These are phyloP conservation scores for Fusarium sororula DNA, from an alignment of 2,329 filamentous ascomycete species.

Conservation along the genomic window DNA sequence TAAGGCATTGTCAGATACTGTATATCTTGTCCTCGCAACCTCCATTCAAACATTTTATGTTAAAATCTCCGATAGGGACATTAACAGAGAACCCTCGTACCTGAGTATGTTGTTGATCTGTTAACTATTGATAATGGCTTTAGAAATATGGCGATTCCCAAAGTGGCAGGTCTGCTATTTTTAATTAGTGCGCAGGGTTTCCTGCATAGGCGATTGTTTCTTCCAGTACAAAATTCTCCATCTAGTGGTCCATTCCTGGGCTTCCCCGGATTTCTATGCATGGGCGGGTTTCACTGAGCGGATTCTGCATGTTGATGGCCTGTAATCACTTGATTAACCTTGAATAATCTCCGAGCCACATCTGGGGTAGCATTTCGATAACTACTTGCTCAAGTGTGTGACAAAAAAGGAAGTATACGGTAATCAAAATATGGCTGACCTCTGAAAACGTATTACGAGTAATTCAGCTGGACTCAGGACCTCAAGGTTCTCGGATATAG, in stretches of 20 bases:
- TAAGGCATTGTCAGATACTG: not conserved
- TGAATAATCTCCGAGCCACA: not conserved
- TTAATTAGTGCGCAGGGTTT: not conserved
- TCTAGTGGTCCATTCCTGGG: not conserved
- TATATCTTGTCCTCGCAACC: not conserved
- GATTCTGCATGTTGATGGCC: not conserved
- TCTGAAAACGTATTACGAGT: not conserved
- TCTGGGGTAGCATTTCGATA: not conserved
- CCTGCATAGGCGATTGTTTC: not conserved
- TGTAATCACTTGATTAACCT: not conserved
- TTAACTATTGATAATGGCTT: not conserved
- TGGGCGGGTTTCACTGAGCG: not conserved
- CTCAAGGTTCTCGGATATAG: not conserved
- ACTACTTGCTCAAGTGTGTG: not conserved
- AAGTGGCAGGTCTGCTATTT: not conserved
- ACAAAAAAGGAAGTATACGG: not conserved
- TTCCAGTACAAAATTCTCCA: not conserved
- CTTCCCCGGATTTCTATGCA: constrained; percentile 1
- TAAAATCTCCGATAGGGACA: too few species aligned
- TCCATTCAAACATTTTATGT: not conserved
- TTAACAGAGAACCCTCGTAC: not conserved
- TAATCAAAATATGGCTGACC: not conserved
- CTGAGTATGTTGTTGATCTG: not conserved
- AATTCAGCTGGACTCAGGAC: not conserved
- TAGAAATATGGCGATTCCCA: not conserved